Evolutionary conservation across 371 early-diverging fungal species (phyloP).

Genomic region (Mortierella sp.): DNA sequence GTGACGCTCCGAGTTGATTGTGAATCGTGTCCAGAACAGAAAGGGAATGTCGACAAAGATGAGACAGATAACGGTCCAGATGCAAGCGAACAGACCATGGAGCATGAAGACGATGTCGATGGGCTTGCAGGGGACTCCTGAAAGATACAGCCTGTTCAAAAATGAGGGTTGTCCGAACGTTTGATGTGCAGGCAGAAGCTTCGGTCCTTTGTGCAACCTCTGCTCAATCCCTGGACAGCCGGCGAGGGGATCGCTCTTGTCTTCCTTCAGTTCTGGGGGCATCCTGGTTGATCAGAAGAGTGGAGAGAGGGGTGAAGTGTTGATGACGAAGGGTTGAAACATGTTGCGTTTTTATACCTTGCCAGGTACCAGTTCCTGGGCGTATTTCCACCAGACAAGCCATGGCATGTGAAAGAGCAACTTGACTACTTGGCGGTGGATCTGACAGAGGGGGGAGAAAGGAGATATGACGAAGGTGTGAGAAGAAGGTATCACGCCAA

Average conservation of each 20-base stretch:
- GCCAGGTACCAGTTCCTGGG: too few species aligned
- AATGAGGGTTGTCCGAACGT: constrained; percentile 9
- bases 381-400: too few species aligned
- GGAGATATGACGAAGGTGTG: too few species aligned
- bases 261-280: constrained; percentile 24
- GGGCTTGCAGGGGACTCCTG: constrained; percentile 28
- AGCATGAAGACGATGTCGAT: constrained; percentile 22
- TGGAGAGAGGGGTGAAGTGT: neutral
- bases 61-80: constrained; percentile 15
- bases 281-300: neutral
- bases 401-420: too few species aligned
- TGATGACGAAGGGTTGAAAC: neutral
- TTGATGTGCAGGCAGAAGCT: neutral
- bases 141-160: constrained; percentile 23
- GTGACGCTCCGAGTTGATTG: constrained; percentile 22
- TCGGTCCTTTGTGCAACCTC: too few species aligned
- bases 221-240: neutral
- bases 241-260: neutral
- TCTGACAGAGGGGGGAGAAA: too few species aligned
- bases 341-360: neutral
- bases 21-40: constrained; percentile 28
- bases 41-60: constrained; percentile 30
- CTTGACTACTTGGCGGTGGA: too few species aligned
- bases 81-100: constrained; percentile 3
- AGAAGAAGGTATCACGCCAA: too few species aligned